Evolutionary conservation across 371 early-diverging fungal genomes (phyloP), one percentile per base, ranked within the genome.

Genomic region (Mortierella sp.): DNA sequence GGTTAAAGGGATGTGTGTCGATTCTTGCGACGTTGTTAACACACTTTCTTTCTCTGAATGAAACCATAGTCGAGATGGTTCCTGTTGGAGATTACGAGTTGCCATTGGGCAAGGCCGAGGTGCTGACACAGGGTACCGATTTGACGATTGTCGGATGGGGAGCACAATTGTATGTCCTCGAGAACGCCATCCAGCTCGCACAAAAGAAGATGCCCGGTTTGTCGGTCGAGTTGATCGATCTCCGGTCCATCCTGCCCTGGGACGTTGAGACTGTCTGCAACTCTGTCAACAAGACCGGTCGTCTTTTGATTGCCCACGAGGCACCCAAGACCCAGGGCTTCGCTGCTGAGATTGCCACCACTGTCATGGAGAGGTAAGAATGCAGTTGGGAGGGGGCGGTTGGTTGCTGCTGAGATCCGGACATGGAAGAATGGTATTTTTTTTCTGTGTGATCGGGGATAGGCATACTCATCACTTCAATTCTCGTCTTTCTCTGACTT

Each of bases 201-300:
- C 97, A 99, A 88, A 92, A 94, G 88, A 91, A 93, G 79, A 92
- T 96, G 87, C 97, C 98, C 9, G 98, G 98, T 0, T 77, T 98
- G n/a, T 92, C 93, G 48, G 94, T 96, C 79, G 99, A 99, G 88
- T 87, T 99, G 44, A 99, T 99, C 81, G 99, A 99, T 87, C 89
- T 99, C 79, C 91, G 98, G 26, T 94, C 97, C 3, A 96, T 99
- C 70, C 80, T 95, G 70, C 99, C 99, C 6, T 98, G 97, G 95
- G 99, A 99, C 88, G 93, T 93, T 9, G 98, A 98, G 61, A 97
- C 98, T 0, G 93, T 99, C 0, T 95, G 90, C 34, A 93, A 96
- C 87, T 98, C 98, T 11, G 99, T 99, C 11, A 96, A 95, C 89
- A 98, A 96, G 90, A 99, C 99, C 3, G 99, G 99, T 14, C 92